Base-by-base conservation (phyloP, 1,139 yeast species). In the Geotrichum reessii region DNA sequence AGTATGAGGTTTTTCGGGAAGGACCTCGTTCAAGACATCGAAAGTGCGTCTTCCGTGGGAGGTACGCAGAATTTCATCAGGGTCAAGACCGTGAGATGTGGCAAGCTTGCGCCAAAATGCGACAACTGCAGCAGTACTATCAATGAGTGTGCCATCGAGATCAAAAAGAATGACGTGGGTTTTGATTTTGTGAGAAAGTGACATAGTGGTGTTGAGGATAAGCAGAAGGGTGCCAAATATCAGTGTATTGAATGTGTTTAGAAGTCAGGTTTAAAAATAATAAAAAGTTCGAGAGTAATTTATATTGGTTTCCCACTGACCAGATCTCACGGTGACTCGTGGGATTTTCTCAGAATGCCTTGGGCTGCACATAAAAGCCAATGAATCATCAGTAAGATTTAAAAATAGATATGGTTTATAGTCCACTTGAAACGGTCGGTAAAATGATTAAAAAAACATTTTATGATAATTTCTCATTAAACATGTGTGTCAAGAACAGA, bases 21-120 rank as follows among this genome's bases (percentile, higher is more conserved):
- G 52, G 81, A 85, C 84, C 72, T 81, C 82, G 62, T 82, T 82
- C 69, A 87, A 81, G 48, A 87, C 87, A 71, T 88, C 96, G 65
- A 81, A 81, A 19, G 95, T 87, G 75, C 96, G 82, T 72, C 89
- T 84, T 51, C 96, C 96, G 72, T 88, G 96, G 33, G 89, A 82
- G 52, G 87, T 83, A 73, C 83, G 80, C 71, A 86, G 84, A 61
- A 88, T 83, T 67, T 82, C 83, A 60, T 83, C 84, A 24, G 89
- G 83, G 74, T 85, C 83, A 62, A 86, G 86, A 67, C 82, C 84
- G 59, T 89, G 86, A 74, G 86, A 80, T 66, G 82, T 80, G 63
- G 87, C 89, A 69, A 85, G 82, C 64, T 83, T 83, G 71, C 81
- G 80, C 95, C 95, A 87, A 76, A 87, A 84, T 69, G 83, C 86